Evolutionary conservation across 176 grass and related monocot species (phyloP).

Genomic region (Avena insularis): DNA sequence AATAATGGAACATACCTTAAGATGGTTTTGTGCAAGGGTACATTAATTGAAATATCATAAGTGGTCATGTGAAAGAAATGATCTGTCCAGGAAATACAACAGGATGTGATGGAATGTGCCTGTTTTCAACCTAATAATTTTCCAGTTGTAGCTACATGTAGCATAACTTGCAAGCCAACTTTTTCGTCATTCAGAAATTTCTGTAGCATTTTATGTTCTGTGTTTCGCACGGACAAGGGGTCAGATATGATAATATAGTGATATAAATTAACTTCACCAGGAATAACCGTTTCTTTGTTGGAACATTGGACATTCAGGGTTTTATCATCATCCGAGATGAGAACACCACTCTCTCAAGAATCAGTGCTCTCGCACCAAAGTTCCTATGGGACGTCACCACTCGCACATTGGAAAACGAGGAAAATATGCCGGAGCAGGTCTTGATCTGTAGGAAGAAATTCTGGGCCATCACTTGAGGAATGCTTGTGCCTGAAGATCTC

Average conservation of each 20-base stretch:
- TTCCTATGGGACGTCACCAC: slow-evolving; percentile 90
- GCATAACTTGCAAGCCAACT: slow-evolving; percentile 6
- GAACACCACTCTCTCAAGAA: slow-evolving; percentile 67
- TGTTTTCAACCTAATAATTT: slow-evolving; percentile 10
- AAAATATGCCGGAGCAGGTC: slow-evolving; percentile 59
- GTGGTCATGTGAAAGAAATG: neutral
- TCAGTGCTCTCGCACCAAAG: slow-evolving; percentile 77
- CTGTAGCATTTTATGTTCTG: neutral
- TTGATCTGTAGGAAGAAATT: slow-evolving; percentile 93
- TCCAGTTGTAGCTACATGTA: neutral
- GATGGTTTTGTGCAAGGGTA: slow-evolving; percentile 17
- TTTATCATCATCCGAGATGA: slow-evolving; percentile 90
- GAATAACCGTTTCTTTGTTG: neutral
- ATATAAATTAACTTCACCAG: slow-evolving; percentile 1
- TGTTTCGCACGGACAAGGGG: slow-evolving; percentile 25
- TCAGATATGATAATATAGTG: slow-evolving; percentile 1
- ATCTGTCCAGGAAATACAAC: slow-evolving; percentile 14
- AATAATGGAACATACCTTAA: slow-evolving; percentile 4
- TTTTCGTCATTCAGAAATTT: neutral
- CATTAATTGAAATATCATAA: neutral
- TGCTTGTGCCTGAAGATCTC: neutral
- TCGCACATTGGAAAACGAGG: slow-evolving; percentile 64
- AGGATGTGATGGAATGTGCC: neutral
- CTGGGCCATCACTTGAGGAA: slow-evolving; percentile 81
- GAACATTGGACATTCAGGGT: slow-evolving; percentile 55